A percentile compares a stretch with the other conserved stretches of the same genome.
phyloP scores from a whole-genome alignment of 2,329 filamentous ascomycete genomes.

The Trichophyton equinum region DNA sequence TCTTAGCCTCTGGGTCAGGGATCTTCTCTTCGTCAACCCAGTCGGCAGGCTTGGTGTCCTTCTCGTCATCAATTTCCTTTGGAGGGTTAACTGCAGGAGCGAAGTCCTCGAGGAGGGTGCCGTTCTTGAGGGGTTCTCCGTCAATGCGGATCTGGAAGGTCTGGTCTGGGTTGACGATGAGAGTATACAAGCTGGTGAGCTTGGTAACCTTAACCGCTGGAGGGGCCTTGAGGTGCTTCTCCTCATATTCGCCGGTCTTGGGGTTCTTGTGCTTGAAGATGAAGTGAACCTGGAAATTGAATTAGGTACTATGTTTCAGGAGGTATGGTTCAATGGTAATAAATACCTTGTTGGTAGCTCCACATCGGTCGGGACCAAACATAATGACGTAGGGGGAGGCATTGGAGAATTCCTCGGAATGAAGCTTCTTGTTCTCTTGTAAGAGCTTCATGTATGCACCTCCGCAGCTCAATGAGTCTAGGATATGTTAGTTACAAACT shows the following conservation, averaged over 20 bases:
- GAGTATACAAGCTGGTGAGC: slow-evolving; percentile 86
- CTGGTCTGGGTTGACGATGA: slow-evolving; percentile 94
- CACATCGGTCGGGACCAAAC: slow-evolving; percentile 99
- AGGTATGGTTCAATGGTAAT: slow-evolving; percentile 2
- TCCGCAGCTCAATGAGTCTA: slow-evolving; percentile 91
- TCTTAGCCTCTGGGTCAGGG: slow-evolving; percentile 78
- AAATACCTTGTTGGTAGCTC: slow-evolving; percentile 88
- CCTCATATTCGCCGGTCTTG: slow-evolving; percentile 98
- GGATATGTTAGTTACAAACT: slow-evolving; percentile 22
- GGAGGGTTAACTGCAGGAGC: slow-evolving; percentile 81
- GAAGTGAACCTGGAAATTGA: slow-evolving; percentile 52
- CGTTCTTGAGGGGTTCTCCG: slow-evolving; percentile 75
- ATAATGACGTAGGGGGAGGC: slow-evolving; percentile 97
- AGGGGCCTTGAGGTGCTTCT: slow-evolving; percentile 87
- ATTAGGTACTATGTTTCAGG: not conserved
- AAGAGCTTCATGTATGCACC: slow-evolving; percentile 99
- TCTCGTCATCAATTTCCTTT: slow-evolving; percentile 86
- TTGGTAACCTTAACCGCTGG: slow-evolving; percentile 81
- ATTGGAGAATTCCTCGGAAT: slow-evolving; percentile 96
- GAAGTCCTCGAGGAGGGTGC: slow-evolving; percentile 90
- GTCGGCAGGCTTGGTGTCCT: slow-evolving; percentile 85
- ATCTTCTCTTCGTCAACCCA: slow-evolving; percentile 95
- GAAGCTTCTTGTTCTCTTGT: slow-evolving; percentile 91
- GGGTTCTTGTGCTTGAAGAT: slow-evolving; percentile 99
- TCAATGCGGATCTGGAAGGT: slow-evolving; percentile 87